Percentiles rank a stretch among this genome's conserved stretches.
These are phyloP conservation scores for Parmelia sp. DNA, from an alignment of 495 filamentous ascomycete genomes.

Conservation along the genomic window DNA sequence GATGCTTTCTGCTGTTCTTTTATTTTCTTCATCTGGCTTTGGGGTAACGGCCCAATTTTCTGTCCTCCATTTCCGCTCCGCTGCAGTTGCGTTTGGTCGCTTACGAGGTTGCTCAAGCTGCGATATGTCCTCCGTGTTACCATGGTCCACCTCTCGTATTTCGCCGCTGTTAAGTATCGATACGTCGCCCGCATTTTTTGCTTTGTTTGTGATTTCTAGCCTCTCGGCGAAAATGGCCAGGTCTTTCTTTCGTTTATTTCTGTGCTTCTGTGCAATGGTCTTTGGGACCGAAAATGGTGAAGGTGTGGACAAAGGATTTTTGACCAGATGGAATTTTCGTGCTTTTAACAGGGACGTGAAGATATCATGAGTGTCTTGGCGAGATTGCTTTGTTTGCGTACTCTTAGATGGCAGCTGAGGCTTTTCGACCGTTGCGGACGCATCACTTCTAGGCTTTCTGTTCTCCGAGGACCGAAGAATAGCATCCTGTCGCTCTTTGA, in stretches of 20 bases:
- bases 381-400: not conserved
- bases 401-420: not conserved
- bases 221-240: conserved; percentile 27
- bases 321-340: conserved; percentile 27
- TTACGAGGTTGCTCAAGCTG: conserved; percentile 7
- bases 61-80: conserved; percentile 19
- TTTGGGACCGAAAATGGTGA: conserved; percentile 3
- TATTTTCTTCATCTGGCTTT: not conserved
- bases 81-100: conserved; percentile 18
- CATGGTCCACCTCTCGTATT: not conserved
- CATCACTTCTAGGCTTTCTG: not conserved
- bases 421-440: not conserved
- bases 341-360: conserved; percentile 1
- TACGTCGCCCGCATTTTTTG: not conserved
- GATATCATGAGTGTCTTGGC: not conserved
- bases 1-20: conserved; percentile 6
- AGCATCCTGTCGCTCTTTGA: not conserved
- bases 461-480: not conserved
- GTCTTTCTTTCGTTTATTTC: conserved; percentile 14
- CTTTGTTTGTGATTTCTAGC: not conserved
- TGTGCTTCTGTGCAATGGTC: conserved; percentile 18
- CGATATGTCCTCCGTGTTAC: not conserved
- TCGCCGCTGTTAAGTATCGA: not conserved
- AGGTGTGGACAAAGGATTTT: not conserved
- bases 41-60: conserved; percentile 1